A percentile compares a stretch with the other conserved stretches of the same genome.
Conservation (phyloP, 176 grass and related monocot species). For the Zea luxurians region DNA sequence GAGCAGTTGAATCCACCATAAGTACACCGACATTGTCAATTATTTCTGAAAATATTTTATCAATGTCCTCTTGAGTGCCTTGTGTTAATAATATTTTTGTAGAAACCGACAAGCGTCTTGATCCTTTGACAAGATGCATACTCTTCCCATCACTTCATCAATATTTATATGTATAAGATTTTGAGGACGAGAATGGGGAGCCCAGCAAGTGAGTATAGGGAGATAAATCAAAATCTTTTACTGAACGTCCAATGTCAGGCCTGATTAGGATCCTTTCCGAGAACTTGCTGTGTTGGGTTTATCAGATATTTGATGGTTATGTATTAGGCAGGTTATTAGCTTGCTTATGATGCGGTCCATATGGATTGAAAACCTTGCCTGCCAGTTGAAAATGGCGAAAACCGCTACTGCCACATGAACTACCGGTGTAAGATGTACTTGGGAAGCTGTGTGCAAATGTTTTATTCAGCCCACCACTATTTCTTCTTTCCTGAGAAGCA, state of each 20-base stretch:
- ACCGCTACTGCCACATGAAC: conserved; percentile 39
- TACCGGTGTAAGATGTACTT: conserved; percentile 37
- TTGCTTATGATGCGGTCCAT: conserved; percentile 18
- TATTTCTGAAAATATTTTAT: conserved; percentile 64
- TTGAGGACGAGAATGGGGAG: conserved; percentile 5
- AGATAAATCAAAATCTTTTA: conserved; percentile 27
- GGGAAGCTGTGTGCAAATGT: conserved; percentile 26
- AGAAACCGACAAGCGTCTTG: conserved; percentile 65
- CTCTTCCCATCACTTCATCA: conserved; percentile 49
- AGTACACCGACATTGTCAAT: conserved; percentile 71
- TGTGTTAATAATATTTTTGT: conserved; percentile 54
- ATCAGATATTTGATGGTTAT: too few relatives aligned
- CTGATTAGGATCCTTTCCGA: conserved; percentile 37
- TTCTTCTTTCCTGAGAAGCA: conserved; percentile 33
- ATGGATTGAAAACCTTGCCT: conserved; percentile 29
- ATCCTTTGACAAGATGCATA: conserved; percentile 69
- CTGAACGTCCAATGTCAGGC: conserved; percentile 31
- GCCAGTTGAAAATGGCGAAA: conserved; percentile 23
- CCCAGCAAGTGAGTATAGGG: not conserved
- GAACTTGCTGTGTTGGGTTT: conserved; percentile 21
- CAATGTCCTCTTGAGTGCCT: conserved; percentile 53
- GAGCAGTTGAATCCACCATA: conserved; percentile 67
- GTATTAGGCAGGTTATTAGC: conserved; percentile 32
- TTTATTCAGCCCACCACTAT: not conserved
- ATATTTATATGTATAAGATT: conserved; percentile 28